Base-by-base conservation (phyloP, 1,139 yeast species). In the Geotrichum macrosporum region DNA sequence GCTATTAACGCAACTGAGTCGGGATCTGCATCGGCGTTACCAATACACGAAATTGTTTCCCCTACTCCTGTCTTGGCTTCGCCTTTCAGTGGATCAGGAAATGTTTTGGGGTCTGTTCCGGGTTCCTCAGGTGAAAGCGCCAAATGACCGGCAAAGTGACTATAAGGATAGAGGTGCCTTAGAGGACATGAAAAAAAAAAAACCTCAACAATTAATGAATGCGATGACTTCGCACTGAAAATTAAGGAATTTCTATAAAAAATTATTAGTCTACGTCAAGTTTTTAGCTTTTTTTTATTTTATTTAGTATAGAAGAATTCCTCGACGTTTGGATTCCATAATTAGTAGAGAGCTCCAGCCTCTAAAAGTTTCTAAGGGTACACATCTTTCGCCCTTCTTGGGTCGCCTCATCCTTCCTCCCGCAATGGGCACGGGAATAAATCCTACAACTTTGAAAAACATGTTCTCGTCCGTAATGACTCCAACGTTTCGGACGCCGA, bases 341-440 rank as follows among this genome's bases (percentile, higher is more conserved):
- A 47, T 40, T 9, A 47, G 18, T 5, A 48, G 42, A 1, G 47
- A 36, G 24, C 46, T 42, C 50, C 51, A 46, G 2, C 47, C 47
- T 27, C 44, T 27, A 32, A 46, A 47, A 2, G 50, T 35, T 8
- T 38, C 39, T 4, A 47, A 24, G 1, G 50, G 47, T 15, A 47
- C 30, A 5, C 35, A 35, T 12, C 35, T 15, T 24, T 41, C 45
- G 21, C 40, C 35, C 19, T 35, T 35, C 10, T n/a, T 13, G 1
- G 45, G 40, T 8, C 40, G 34, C 8, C 40, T 35, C 2, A 13
- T 20, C 1, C 35, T 50, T 35, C 40, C 53, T 20, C 30, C 49
- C 33, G n/a, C 52, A 43, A 18, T 54, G 4, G 55, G 55, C 22
- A 54, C 43, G 10, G 53, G 47, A 22, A 47, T 37, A 33, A 50